Base-by-base conservation (phyloP, 2,329 filamentous ascomycete genomes). In the Colletotrichum melonis region DNA sequence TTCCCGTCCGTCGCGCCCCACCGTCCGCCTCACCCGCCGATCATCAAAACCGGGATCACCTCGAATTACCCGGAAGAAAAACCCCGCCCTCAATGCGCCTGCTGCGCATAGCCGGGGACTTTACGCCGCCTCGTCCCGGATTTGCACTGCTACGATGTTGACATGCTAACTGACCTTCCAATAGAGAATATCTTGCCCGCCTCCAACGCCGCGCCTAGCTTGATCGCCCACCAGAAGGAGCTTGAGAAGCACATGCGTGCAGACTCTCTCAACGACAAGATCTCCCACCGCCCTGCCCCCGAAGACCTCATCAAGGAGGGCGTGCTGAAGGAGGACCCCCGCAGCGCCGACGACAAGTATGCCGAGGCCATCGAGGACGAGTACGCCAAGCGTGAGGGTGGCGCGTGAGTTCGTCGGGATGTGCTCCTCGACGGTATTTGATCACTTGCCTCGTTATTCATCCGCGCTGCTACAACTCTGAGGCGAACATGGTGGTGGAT, bases 241-340 rank as follows among this genome's bases (percentile, higher is more conserved):
- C 91, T 98, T 55, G 91, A 95, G 83, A 95, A 92, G 81, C 92
- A 95, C 82, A 98, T 98, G 95, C 90, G 93, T 16, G 93, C 92
- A 73, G 94, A 98, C 82, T 93, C 89, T 68, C 88, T 98, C 75
- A 97, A 97, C 82, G 95, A 97, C 79, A 95, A 95, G 82, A 91
- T 98, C 75, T 90, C 93, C 79, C 89, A 92, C 78, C 89, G 95
- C 24, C 95, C 95, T 1, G 88, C 90, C 46, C 93, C 94, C 12
- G 94, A 95, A 76, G 88, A 93, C 63, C 86, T 98, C 75, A 87
- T 98, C 71, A 91, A 93, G 79, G 91, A 93, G 77, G 95, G 95
- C 5, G 94, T 98, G 68, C 84, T 98, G 76, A 91, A 90, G 72
- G 90, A 92, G 76, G 91, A 93, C 77, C 90, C 90, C 2, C 88